Evolutionary conservation across 2,329 filamentous ascomycete species (phyloP), one percentile per base, ranked within the genome.

Genomic region (Anthostomella pinea): DNA sequence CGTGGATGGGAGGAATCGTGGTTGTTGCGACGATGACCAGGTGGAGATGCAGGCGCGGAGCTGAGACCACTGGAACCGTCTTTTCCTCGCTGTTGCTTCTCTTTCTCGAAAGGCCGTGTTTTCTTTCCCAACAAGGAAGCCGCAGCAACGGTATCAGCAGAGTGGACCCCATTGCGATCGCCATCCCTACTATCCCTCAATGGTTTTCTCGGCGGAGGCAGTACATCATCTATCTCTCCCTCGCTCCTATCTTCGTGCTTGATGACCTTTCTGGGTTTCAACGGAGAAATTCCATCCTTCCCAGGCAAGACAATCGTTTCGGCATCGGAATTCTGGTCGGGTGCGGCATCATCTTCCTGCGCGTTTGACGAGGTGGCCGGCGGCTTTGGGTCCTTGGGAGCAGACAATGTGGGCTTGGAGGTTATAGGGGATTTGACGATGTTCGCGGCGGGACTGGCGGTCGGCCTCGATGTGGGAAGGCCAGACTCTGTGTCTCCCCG

Each of bases 271-370:
- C 77, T 73, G 40, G 69, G 68, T 59, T 83, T 83, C 41, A 77
- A 76, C 1, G 78, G 79, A 16, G 79, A 83, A 52, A 78, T 67
- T 24, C 77, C 77, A 56, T 83, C 75, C 54, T 82, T 83, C 18
- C 77, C 78, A 8, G 79, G 73, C 21, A 85, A 60, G 22, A 86
- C 81, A 44, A 85, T 83, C 10, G 82, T 86, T 63, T 86, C 82
- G 31, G 82, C 81, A 54, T 86, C 82, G 2, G 82, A 86, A 51
- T 83, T 79, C 53, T 73, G 79, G 41, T 81, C 80, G 39, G 66
- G 65, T 15, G 58, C 59, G 36, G 52, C 60, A 43, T 69, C 65
- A 28, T 70, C 67, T 38, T 74, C 68, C 33, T 62, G 55, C 14
- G 62, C 54, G 33, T 54, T 55, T 8, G 60, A 49, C n/a, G 54